Base-by-base conservation (phyloP, 331 rosid genomes). In the Rosa hybrid region DNA sequence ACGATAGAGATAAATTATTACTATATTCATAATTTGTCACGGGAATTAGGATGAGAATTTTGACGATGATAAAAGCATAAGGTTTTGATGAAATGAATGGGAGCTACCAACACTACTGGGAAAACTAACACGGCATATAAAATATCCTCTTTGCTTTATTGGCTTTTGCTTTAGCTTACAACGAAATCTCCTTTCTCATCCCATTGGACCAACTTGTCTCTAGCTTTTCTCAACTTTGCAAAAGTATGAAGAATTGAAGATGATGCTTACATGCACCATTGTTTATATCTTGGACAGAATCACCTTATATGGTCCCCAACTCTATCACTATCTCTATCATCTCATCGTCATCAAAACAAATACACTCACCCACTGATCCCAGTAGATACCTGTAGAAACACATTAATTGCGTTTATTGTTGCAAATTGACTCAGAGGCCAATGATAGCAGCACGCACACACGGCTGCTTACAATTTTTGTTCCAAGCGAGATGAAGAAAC, bases 191-290 rank as follows among this genome's bases (percentile, higher is more conserved):
- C 74, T 81, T 45, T 49, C 70, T 81, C 74, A 70, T 65, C 81
- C 76, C 87, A 87, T 88, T 87, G 81, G 89, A 78, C 83, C 88
- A 70, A 59, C 84, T 82, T 78, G 87, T 83, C 71, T 78, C 48
- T 17, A 30, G 74, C 82, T 80, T 88, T 87, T 70, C 68, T 14
- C 34, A 84, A 84, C 85, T 78, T 83, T 81, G 85, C 83, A 88
- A 88, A 84, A 89, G 81, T 42, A 75, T 10, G 71, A 78, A 86
- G 64, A n/a, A n/a, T 57, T n/a, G 63, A 81, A 63, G 82, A 73
- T 54, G 73, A 64, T 27, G 69, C 54, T 25, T 12, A 6, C 46
- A 75, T 56, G 79, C 57, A 18, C 54, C 69, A 21, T 11, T 68
- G 8, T 42, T 4, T 18, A 5, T 23, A 20, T 42, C 67, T 53